Conservation (phyloP, 2,329 filamentous ascomycete genomes). For the Thermothelomyces thermophilus region DNA sequence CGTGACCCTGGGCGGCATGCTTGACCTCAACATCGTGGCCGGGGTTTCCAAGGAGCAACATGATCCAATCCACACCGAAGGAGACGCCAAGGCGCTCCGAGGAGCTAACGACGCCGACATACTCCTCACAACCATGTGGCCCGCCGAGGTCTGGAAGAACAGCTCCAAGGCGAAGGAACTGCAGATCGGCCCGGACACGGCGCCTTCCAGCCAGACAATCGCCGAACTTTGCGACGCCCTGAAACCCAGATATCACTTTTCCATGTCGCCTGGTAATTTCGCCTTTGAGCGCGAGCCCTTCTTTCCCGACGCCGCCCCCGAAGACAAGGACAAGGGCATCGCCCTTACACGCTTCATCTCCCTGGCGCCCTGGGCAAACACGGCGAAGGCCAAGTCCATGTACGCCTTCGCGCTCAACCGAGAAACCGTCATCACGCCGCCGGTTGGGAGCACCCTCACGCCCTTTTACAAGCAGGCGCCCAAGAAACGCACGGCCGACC, state of each 20-base stretch:
- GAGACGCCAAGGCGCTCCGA: constrained; percentile 67
- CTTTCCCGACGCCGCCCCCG: constrained; percentile 54
- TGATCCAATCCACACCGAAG: constrained; percentile 68
- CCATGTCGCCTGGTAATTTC: constrained; percentile 55
- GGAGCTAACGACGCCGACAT: constrained; percentile 79
- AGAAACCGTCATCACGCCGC: constrained; percentile 54
- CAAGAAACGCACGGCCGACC: constrained; percentile 52
- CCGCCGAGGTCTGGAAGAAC: constrained; percentile 57
- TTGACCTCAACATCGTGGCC: constrained; percentile 54
- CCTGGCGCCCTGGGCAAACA: constrained; percentile 70
- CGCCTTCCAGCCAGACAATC: constrained; percentile 57
- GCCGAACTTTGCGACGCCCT: constrained; percentile 71
- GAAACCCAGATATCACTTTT: constrained; percentile 89
- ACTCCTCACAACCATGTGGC: constrained; percentile 82
- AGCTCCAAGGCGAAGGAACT: constrained; percentile 58
- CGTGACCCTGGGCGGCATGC: constrained; percentile 71
- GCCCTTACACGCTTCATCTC: constrained; percentile 83
- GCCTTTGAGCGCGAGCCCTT: constrained; percentile 94
- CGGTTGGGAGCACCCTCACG: constrained; percentile 65
- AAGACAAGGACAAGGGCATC: constrained; percentile 40
- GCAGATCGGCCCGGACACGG: constrained; percentile 44
- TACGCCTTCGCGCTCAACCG: constrained; percentile 71
- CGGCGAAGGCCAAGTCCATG: constrained; percentile 69
- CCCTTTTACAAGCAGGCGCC: constrained; percentile 52
- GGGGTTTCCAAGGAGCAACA: constrained; percentile 65